Conservation (phyloP, 805 yeast genomes). For the Candida saitoana region DNA sequence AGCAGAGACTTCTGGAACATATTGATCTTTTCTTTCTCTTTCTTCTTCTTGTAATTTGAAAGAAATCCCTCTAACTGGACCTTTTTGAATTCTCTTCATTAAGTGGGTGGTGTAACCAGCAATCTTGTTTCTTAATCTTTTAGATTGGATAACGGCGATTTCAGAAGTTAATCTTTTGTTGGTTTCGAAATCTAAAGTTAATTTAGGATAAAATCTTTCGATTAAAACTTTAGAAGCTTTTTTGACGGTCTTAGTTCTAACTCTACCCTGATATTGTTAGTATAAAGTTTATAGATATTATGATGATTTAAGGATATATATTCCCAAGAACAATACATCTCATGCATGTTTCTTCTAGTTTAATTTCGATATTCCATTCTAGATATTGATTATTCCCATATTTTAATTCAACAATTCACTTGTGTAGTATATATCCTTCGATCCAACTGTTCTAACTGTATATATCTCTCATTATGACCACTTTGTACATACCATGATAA, state of each 20-base stretch:
- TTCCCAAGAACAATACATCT: no score
- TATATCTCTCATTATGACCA: neutral
- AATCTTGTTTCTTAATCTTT: conserved; percentile 99
- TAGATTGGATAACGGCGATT: conserved; percentile 98
- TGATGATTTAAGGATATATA: no score
- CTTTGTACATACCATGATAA: conserved; percentile 1
- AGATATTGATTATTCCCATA: no score
- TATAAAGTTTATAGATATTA: conserved; percentile 13
- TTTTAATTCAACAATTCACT: no score
- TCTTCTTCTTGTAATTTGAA: conserved; percentile 99
- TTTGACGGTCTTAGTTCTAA: conserved; percentile 99
- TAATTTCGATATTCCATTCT: no score
- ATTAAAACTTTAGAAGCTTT: conserved; percentile 99
- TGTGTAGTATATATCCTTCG: no score
- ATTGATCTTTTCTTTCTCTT: conserved; percentile 99
- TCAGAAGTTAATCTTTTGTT: conserved; percentile 99
- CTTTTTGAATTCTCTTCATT: conserved; percentile 99
- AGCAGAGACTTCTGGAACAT: conserved; percentile 99
- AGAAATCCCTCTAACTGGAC: conserved; percentile 99
- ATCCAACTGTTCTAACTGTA: no score
- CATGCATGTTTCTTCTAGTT: no score
- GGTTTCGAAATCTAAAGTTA: conserved; percentile 98
- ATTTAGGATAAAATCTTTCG: conserved; percentile 99
- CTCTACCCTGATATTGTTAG: conserved; percentile 80
- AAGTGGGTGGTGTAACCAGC: conserved; percentile 99